Evolutionary conservation across 371 early-diverging fungal genomes (phyloP).

Genomic region (Mortierella polycephala): DNA sequence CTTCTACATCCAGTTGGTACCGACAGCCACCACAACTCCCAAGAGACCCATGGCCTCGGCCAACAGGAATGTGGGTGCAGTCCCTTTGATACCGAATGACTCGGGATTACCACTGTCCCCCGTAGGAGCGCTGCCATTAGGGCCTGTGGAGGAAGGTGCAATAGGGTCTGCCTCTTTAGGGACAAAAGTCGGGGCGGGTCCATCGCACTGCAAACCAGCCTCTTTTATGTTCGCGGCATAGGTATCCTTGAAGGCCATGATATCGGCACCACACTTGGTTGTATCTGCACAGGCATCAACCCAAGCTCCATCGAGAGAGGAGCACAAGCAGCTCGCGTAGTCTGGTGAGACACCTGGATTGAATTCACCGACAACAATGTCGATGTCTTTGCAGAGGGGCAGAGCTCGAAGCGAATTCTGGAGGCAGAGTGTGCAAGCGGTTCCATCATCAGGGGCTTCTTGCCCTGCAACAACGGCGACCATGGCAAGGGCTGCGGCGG

Average conservation of each 20-base stretch:
- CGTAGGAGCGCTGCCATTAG: conserved; percentile 10
- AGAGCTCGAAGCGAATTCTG: conserved; percentile 15
- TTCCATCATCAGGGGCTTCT: background rate
- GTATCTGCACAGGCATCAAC: conserved; percentile 1
- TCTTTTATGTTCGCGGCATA: conserved; percentile 6
- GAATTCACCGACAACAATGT: conserved; percentile 15
- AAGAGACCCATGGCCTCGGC: conserved; percentile 20
- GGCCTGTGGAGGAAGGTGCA: conserved; percentile 1
- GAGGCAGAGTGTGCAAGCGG: conserved; percentile 17
- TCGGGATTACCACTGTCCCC: too few relatives aligned
- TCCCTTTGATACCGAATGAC: background rate
- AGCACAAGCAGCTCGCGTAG: conserved; percentile 16
- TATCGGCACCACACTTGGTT: conserved; percentile 6
- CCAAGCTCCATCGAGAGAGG: conserved; percentile 21
- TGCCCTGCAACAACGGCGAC: background rate
- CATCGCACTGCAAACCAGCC: conserved; percentile 24
- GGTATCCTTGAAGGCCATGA: conserved; percentile 14
- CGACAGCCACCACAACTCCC: conserved; percentile 18
- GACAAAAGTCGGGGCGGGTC: conserved; percentile 19
- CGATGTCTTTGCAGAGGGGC: conserved; percentile 15
- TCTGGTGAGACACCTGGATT: conserved; percentile 1
- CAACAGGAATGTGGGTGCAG: conserved; percentile 11
- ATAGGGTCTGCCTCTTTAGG: conserved; percentile 13
- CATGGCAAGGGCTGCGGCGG: background rate
- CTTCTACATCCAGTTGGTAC: conserved; percentile 17